phyloP scores from a whole-genome alignment of 257 asterid species.

The Solanum pimpinellifolium region DNA sequence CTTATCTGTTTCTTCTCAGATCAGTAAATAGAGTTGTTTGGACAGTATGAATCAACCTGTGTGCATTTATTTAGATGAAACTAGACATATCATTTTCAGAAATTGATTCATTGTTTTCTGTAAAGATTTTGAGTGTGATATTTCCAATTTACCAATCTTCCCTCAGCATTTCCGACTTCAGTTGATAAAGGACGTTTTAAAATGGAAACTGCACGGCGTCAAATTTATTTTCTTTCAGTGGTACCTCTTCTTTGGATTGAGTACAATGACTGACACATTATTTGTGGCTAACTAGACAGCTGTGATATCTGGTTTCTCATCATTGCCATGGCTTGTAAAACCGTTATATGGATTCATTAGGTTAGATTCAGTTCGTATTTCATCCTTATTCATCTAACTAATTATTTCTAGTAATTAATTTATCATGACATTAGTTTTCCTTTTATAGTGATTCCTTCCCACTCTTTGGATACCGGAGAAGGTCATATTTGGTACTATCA shows the following conservation, averaged over 20 bases:
- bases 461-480: slow-evolving; percentile 86
- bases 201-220: background rate
- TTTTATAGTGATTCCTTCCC: slow-evolving; percentile 74
- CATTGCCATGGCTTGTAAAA: slow-evolving; percentile 91
- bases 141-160: background rate
- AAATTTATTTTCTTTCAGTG: background rate
- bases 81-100: background rate
- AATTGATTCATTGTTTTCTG: background rate
- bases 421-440: background rate
- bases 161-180: background rate
- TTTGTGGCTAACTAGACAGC: slow-evolving; percentile 77
- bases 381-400: slow-evolving; percentile 4
- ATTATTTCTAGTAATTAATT: background rate
- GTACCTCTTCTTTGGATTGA: background rate
- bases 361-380: slow-evolving; percentile 21
- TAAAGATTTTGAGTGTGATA: background rate
- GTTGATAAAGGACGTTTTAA: background rate
- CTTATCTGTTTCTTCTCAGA: background rate
- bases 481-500: slow-evolving; percentile 89
- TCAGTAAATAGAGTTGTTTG: background rate
- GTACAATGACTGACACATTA: slow-evolving; percentile 27
- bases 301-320: slow-evolving; percentile 69
- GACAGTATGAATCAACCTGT: background rate
- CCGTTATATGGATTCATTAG: slow-evolving; percentile 95
- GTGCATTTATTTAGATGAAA: background rate